phyloP scores from a whole-genome alignment of 257 asterid genomes.

The Scutellaria galericulata region DNA sequence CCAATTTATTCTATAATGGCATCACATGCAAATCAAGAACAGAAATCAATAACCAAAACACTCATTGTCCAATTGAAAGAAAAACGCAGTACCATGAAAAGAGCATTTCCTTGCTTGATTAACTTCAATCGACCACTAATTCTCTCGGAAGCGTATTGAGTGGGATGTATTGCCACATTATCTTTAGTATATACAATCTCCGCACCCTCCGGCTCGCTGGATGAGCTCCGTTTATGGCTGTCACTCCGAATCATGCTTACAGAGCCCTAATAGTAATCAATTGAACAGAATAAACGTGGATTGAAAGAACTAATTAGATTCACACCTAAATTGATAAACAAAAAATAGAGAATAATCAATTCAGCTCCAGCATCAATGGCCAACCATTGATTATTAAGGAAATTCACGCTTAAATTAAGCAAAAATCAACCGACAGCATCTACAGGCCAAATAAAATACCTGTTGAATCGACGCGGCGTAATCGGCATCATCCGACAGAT shows the following conservation, averaged over 20 bases:
- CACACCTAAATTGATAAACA: not conserved
- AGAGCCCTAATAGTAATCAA: slow-evolving; percentile 65
- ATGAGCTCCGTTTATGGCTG: slow-evolving; percentile 56
- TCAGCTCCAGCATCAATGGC: slow-evolving; percentile 6
- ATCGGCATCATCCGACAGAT: slow-evolving; percentile 91
- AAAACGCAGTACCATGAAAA: slow-evolving; percentile 68
- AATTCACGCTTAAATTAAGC: slow-evolving; percentile 6
- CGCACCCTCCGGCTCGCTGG: slow-evolving; percentile 69
- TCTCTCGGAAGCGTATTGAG: slow-evolving; percentile 90
- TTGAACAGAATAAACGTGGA: slow-evolving; percentile 5
- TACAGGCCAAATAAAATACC: slow-evolving; percentile 41
- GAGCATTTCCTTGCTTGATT: slow-evolving; percentile 77
- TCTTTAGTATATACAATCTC: slow-evolving; percentile 85
- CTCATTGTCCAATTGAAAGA: slow-evolving; percentile 9
- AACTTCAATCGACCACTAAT: slow-evolving; percentile 95
- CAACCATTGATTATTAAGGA: not conserved
- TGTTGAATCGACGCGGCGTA: slow-evolving; percentile 90
- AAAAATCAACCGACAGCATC: slow-evolving; percentile 16
- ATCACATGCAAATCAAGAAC: slow-evolving; percentile 25
- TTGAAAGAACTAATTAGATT: not conserved
- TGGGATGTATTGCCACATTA: slow-evolving; percentile 96
- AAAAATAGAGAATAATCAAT: not conserved
- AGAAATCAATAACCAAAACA: slow-evolving; percentile 4
- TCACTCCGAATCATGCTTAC: slow-evolving; percentile 50
- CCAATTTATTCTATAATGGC: slow-evolving; percentile 13